Conservation (phyloP, 1,284 basidiomycete genomes). For the Fomitopsis pinicola region DNA sequence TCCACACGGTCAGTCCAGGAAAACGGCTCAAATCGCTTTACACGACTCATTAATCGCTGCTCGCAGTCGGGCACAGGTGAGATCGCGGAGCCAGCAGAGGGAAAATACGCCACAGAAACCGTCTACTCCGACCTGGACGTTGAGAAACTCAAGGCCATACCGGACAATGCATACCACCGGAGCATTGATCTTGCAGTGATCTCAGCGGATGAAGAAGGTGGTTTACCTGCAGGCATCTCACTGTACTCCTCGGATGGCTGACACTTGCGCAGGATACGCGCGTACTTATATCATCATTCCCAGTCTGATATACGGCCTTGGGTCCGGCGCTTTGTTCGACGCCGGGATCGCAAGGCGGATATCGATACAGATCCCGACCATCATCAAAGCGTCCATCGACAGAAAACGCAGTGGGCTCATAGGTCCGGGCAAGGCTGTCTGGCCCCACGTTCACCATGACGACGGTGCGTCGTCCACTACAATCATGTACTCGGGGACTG, state of each 20-base stretch:
- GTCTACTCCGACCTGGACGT: constrained; percentile 43
- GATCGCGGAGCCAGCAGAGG: constrained; percentile 21
- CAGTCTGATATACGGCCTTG: constrained; percentile 44
- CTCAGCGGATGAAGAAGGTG: constrained; percentile 39
- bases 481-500: too few relatives aligned
- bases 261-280: constrained; percentile 30
- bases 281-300: constrained; percentile 45
- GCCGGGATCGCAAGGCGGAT: constrained; percentile 39
- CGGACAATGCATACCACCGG: constrained; percentile 33
- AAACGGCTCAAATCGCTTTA: too few relatives aligned
- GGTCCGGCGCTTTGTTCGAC: constrained; percentile 38
- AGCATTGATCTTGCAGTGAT: constrained; percentile 37
- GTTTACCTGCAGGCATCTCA: background rate
- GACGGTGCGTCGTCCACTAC: constrained; percentile 30
- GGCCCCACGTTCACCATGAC: constrained; percentile 41
- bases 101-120: constrained; percentile 31
- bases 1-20: constrained; percentile 41
- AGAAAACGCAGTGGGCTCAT: constrained; percentile 24
- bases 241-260: background rate
- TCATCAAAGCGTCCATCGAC: constrained; percentile 33
- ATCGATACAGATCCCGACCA: constrained; percentile 40
- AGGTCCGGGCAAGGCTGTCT: constrained; percentile 34
- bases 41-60: too few relatives aligned
- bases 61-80: constrained; percentile 41
- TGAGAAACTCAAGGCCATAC: constrained; percentile 35